Evolutionary conservation across 2,329 filamentous ascomycete species (phyloP), one percentile per base, ranked within the genome.

Genomic region (Alternaria hordeiaustralica): DNA sequence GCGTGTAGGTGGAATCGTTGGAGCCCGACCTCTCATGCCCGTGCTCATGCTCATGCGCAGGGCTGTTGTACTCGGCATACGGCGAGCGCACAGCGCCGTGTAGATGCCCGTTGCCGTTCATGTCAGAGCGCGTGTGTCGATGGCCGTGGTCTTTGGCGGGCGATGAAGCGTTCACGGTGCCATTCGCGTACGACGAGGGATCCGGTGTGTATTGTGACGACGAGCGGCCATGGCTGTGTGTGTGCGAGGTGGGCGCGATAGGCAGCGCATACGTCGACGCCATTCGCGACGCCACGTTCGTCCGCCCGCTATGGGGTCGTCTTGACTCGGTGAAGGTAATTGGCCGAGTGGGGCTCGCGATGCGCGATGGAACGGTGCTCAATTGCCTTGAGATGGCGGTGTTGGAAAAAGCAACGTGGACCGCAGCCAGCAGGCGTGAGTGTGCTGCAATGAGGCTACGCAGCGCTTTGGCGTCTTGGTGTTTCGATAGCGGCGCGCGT

Each of bases 251-350:
- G 56, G 70, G 62, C 59, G 75, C 73, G 47, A 76, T 63, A 53
- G 82, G 82, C 66, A 83, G 76, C 47, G 81, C 81, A 77, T 83
- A 83, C 61, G 79, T 81, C 61, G 82, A 82, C 64, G 82, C 81
- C 82, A 84, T 84, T 45, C 60, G 60, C 68, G 61, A 45, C 50
- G 60, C 56, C 64, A 65, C 63, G 58, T 64, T 64, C 66, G 69
- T 66, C 44, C 57, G 61, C 57, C 64, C 65, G 67, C 55, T 63
- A 59, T n/a, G 46, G 57, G 45, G 54, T 50, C 44, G 65, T 71
- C 71, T 68, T 67, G 67, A 67, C 68, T 67, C 59, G 64, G 62
- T 60, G 28, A 45, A 36, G 23, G 58, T 25, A 49, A 23, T 54
- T 44, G 54, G 47, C 41, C 20, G 51, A 53, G 53, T 49, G 66